Evolutionary conservation across 805 yeast genomes (phyloP).

Genomic region (Priceomyces haplophilus): DNA sequence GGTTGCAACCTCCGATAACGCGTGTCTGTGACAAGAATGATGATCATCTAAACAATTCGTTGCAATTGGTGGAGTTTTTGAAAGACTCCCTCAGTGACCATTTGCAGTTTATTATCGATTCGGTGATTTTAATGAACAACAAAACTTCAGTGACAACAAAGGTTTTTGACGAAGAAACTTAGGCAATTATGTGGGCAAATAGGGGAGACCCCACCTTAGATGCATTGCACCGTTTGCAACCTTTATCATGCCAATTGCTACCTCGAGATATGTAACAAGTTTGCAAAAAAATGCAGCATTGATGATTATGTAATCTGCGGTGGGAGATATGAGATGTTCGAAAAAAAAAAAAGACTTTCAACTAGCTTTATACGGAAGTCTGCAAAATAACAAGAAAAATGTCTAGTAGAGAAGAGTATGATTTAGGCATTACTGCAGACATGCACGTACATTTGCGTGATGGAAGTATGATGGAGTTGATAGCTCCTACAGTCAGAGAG

Average conservation of each 20-base stretch:
- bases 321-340: neutral
- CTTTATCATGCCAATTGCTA: no score
- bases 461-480: slow-evolving; percentile 87
- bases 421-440: slow-evolving; percentile 77
- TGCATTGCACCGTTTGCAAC: no score
- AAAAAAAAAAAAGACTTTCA: neutral
- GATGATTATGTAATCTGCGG: slow-evolving; percentile 1
- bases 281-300: neutral
- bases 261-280: neutral
- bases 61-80: slow-evolving; percentile 7
- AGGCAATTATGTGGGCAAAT: no score
- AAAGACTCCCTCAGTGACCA: slow-evolving; percentile 7
- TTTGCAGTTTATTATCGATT: slow-evolving; percentile 6
- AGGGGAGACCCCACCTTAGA: no score
- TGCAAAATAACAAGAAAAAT: slow-evolving; percentile 1
- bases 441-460: slow-evolving; percentile 96
- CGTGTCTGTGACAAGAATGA: neutral
- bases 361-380: neutral
- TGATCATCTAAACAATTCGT: slow-evolving; percentile 2
- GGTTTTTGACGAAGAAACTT: slow-evolving; percentile 2
- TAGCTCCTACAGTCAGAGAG: slow-evolving; percentile 82
- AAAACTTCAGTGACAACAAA: slow-evolving; percentile 7
- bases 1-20: slow-evolving; percentile 12
- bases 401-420: slow-evolving; percentile 26
- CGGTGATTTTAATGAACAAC: slow-evolving; percentile 11